These are phyloP conservation scores for Xylaria sp. DNA, from an alignment of 2,329 filamentous ascomycete species.

Conservation along the genomic window DNA sequence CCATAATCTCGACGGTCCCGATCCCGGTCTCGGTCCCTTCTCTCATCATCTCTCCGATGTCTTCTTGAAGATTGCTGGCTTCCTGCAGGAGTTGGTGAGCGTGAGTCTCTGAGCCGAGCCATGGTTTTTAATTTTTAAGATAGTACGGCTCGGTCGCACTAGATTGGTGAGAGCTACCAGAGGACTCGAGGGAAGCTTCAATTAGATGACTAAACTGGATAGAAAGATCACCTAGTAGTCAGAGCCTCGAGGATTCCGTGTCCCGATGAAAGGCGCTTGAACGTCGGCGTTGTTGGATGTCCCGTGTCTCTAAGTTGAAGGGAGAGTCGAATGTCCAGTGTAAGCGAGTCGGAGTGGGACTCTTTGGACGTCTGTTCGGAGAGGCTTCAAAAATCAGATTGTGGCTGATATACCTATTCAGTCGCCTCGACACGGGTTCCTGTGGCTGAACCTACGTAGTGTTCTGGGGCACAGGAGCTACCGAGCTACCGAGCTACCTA, in stretches of 20 bases:
- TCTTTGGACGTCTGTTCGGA: constrained; percentile 5
- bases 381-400: background rate
- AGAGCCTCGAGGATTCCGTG: constrained; percentile 8
- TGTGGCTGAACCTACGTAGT: background rate
- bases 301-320: background rate
- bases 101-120: constrained; percentile 68
- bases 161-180: constrained; percentile 42
- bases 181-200: constrained; percentile 35
- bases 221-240: constrained; percentile 20
- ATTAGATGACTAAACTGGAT: constrained; percentile 27
- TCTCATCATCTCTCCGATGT: constrained; percentile 63
- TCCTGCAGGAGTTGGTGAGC: constrained; percentile 94
- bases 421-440: background rate
- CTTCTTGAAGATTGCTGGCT: constrained; percentile 76
- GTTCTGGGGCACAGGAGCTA: background rate
- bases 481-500: no score
- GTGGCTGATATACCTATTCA: background rate
- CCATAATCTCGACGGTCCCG: constrained; percentile 54
- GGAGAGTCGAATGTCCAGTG: background rate
- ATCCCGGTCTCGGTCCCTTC: constrained; percentile 55
- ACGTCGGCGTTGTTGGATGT: background rate
- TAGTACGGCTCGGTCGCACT: constrained; percentile 42
- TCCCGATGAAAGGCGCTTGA: background rate
- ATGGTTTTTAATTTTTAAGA: constrained; percentile 43
- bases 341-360: background rate